Percentiles rank a stretch among this genome's conserved stretches.
phyloP scores from a whole-genome alignment of 306 rosid genomes.

The Gillenia trifoliata region DNA sequence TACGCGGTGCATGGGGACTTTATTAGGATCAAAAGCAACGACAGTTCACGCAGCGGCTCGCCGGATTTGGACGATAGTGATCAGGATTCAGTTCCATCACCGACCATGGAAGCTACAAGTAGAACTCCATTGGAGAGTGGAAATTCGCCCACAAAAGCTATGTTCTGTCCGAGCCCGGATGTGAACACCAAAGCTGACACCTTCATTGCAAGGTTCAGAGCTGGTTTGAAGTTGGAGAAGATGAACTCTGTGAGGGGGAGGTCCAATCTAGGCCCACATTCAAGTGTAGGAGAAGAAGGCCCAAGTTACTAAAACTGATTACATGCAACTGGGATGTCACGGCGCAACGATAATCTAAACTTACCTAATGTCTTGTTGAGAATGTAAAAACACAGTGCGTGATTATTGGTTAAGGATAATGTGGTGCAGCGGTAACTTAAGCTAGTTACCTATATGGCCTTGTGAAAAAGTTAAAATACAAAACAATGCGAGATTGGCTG shows the following conservation, averaged over 20 bases:
- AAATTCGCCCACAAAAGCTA: constrained; percentile 23
- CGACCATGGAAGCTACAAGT: constrained; percentile 10
- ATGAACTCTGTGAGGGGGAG: constrained; percentile 58
- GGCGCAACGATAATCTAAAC: no score
- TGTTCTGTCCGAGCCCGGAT: constrained; percentile 68
- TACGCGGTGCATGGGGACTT: constrained; percentile 58
- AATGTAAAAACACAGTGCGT: no score
- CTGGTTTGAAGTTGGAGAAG: constrained; percentile 66
- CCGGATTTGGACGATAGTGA: constrained; percentile 52
- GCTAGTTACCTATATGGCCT: no score
- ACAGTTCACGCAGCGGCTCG: constrained; percentile 50
- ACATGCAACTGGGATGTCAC: no score
- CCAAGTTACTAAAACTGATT: constrained; percentile 4
- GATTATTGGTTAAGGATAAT: no score
- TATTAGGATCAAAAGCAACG: constrained; percentile 59
- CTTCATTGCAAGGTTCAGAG: constrained; percentile 69
- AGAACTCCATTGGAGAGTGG: constrained; percentile 5
- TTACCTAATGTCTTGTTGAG: fast-evolving
- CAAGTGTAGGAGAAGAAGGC: constrained; percentile 6
- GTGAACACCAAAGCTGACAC: constrained; percentile 75
- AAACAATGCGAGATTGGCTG: no score
- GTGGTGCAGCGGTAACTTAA: no score
- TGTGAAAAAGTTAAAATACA: no score
- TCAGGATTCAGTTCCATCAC: constrained; percentile 28
- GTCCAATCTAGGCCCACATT: constrained; percentile 44